Conservation (phyloP, 169 alveolate genomes). For the Eimeria sp. region DNA sequence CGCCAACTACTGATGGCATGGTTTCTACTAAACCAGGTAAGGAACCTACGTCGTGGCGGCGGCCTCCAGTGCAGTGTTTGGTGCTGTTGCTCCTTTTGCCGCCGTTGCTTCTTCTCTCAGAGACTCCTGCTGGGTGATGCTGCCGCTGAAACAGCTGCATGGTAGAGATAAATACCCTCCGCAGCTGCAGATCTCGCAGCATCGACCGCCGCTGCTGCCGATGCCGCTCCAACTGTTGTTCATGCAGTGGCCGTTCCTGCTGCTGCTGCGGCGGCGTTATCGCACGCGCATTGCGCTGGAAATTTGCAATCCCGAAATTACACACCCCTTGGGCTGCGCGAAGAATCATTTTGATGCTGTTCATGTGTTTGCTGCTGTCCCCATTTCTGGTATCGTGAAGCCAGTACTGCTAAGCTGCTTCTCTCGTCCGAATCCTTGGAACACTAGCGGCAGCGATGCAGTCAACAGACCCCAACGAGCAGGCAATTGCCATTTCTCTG, state of each 20-base stretch:
- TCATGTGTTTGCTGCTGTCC: background rate
- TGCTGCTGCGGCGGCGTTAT: conserved; percentile 1
- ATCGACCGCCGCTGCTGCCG: background rate
- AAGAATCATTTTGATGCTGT: background rate
- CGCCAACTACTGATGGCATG: background rate
- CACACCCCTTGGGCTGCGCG: background rate
- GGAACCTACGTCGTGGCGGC: background rate
- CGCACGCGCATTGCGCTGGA: background rate
- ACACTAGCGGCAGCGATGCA: background rate
- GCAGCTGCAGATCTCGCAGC: conserved; percentile 1
- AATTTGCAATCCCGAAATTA: background rate
- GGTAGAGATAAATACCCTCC: background rate
- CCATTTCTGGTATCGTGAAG: conserved; percentile 13
- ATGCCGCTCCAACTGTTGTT: background rate
- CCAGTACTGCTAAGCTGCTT: background rate
- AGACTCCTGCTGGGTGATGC: background rate
- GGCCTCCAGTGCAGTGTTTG: background rate
- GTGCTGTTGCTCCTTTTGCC: background rate
- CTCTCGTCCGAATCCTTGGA: background rate
- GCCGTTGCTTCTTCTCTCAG: background rate
- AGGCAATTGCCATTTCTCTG: background rate
- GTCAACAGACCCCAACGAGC: background rate
- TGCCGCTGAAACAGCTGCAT: background rate
- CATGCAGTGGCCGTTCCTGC: background rate
- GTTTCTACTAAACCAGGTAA: background rate